phyloP scores from a whole-genome alignment of 257 asterid genomes.

The Cynanchum wilfordii region DNA sequence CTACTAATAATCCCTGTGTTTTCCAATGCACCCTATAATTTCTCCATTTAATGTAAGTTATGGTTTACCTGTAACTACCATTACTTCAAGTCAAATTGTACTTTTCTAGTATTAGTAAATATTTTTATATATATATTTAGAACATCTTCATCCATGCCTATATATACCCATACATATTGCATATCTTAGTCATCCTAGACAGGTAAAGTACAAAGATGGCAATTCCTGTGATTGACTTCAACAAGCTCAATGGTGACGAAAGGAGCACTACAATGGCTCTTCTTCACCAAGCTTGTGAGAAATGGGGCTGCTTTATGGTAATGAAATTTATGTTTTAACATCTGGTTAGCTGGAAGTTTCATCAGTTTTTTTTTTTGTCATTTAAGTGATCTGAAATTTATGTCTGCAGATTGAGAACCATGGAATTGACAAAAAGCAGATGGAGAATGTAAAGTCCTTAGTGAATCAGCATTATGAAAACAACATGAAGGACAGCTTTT shows the following conservation, averaged over 20 bases:
- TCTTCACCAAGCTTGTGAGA: conserved; percentile 74
- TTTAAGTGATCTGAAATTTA: conserved; percentile 3
- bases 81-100: conserved; percentile 25
- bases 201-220: conserved; percentile 42
- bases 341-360: background rate
- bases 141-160: conserved; percentile 23
- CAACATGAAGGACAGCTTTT: conserved; percentile 49
- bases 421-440: conserved; percentile 46
- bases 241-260: conserved; percentile 39
- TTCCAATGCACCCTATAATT: conserved; percentile 30
- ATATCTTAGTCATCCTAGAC: conserved; percentile 20
- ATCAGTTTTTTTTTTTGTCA: background rate
- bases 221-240: conserved; percentile 74
- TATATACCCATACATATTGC: conserved; percentile 37
- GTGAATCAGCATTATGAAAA: conserved; percentile 60
- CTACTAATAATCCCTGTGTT: conserved; percentile 14
- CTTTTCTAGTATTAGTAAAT: background rate
- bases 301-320: conserved; percentile 95
- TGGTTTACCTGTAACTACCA: conserved; percentile 26
- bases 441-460: conserved; percentile 59
- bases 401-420: conserved; percentile 82
- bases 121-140: no score
- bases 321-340: conserved; percentile 6
- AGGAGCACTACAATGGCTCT: conserved; percentile 62
- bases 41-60: conserved; percentile 22